Evolutionary conservation across 371 early-diverging fungal species (phyloP).

Genomic region (Mucor piriformis): DNA sequence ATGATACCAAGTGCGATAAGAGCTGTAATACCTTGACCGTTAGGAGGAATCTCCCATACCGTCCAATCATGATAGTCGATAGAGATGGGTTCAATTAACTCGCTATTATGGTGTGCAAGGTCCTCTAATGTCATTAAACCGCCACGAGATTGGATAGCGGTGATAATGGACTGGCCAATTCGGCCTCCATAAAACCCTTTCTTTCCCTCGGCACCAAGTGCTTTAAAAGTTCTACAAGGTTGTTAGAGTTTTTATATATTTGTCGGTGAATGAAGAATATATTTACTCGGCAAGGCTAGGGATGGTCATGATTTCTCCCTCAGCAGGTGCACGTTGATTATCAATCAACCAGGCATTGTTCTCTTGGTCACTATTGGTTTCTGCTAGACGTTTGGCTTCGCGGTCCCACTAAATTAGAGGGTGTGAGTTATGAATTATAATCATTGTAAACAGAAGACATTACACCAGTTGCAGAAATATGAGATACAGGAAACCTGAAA

Average conservation of each 20-base stretch:
- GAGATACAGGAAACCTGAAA: conserved; percentile 43
- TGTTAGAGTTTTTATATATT: not conserved
- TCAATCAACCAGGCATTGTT: conserved; percentile 59
- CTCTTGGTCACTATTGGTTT: conserved; percentile 46
- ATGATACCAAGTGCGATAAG: conserved; percentile 76
- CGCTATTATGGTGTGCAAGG: conserved; percentile 63
- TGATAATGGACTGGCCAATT: conserved; percentile 75
- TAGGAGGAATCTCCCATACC: conserved; percentile 80
- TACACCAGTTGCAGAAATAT: conserved; percentile 34
- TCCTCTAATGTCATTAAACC: conserved; percentile 79
- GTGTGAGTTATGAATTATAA: not conserved
- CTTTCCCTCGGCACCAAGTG: conserved; percentile 67
- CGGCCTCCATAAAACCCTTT: conserved; percentile 82
- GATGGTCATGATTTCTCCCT: conserved; percentile 67
- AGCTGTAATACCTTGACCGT: conserved; percentile 78
- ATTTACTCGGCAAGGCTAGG: conserved; percentile 64
- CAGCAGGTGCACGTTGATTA: conserved; percentile 61
- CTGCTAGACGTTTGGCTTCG: conserved; percentile 43
- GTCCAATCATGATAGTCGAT: conserved; percentile 67
- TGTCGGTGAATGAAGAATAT: not conserved
- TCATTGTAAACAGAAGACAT: not conserved
- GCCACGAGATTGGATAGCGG: conserved; percentile 63
- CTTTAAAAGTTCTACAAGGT: conserved; percentile 57
- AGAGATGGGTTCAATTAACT: conserved; percentile 65
- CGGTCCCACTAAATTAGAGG: conserved; percentile 57